These are phyloP conservation scores for Candida endomychidarum DNA, from an alignment of 805 yeast genomes.

Conservation along the genomic window DNA sequence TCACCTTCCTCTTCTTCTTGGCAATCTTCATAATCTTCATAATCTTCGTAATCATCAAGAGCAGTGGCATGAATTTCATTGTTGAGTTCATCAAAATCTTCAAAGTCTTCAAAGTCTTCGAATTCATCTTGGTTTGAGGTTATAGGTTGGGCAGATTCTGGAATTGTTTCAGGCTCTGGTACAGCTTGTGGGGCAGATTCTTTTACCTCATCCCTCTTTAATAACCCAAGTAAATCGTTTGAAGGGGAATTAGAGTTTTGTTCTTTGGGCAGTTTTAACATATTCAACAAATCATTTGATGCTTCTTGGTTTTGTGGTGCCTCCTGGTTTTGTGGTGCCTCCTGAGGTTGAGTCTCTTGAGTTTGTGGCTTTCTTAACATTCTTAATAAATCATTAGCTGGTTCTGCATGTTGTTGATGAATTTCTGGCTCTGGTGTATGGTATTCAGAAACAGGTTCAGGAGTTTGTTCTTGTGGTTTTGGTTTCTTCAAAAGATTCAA, in stretches of 20 bases:
- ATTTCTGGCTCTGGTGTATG: neutral
- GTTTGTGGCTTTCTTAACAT: constrained; percentile 20
- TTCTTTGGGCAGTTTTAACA: constrained; percentile 11
- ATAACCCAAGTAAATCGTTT: constrained; percentile 1
- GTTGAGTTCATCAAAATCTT: constrained; percentile 30
- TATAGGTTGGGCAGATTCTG: neutral
- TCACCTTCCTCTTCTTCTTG: neutral
- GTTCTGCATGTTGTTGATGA: constrained; percentile 12
- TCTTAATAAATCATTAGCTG: constrained; percentile 17
- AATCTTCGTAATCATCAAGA: constrained; percentile 7
- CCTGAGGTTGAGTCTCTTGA: constrained; percentile 3
- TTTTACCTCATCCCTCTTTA: constrained; percentile 2
- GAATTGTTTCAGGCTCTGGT: neutral
- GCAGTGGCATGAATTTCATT: constrained; percentile 12
- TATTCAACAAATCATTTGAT: constrained; percentile 19
- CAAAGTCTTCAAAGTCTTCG: constrained; percentile 33
- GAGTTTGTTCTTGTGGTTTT: neutral
- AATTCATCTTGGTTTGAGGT: constrained; percentile 19
- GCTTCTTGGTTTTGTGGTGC: neutral
- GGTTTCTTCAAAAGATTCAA: constrained; percentile 15
- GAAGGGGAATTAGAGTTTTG: constrained; percentile 2
- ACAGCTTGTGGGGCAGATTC: neutral
- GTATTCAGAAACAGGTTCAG: neutral
- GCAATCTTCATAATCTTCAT: constrained; percentile 1
- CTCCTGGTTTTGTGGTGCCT: neutral